phyloP scores from a whole-genome alignment of 306 rosid species.

The Mucuna pruriens region DNA sequence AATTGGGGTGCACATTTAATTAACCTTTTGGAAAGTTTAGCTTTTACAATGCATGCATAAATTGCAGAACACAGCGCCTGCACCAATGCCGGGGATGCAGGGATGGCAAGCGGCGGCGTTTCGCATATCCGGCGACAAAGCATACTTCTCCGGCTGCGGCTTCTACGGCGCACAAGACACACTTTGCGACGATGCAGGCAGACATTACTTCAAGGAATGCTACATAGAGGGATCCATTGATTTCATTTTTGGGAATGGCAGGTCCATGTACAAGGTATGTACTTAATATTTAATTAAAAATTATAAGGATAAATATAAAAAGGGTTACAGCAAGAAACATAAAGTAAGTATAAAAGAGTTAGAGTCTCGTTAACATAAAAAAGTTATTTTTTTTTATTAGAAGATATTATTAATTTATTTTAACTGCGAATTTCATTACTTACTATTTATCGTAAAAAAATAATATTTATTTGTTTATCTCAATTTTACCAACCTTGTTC shows the following conservation, averaged over 20 bases:
- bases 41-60: too few species aligned
- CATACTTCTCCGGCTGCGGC: conserved; percentile 83
- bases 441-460: too few species aligned
- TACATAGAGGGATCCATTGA: conserved; percentile 89
- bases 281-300: too few species aligned
- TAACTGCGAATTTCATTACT: too few species aligned
- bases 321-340: too few species aligned
- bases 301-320: too few species aligned
- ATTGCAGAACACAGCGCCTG: conserved; percentile 95
- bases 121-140: conserved; percentile 84
- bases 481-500: not conserved
- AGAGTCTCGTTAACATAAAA: too few species aligned
- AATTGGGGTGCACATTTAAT: too few species aligned
- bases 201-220: conserved; percentile 95
- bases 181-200: conserved; percentile 88
- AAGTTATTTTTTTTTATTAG: too few species aligned
- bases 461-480: not conserved
- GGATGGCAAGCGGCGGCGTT: conserved; percentile 96
- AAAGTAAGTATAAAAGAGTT: too few species aligned
- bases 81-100: conserved; percentile 93
- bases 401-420: too few species aligned
- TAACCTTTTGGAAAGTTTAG: too few species aligned
- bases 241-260: conserved; percentile 91
- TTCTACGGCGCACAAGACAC: conserved; percentile 95
- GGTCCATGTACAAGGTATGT: conserved; percentile 87